phyloP scores from a whole-genome alignment of 2,329 filamentous ascomycete species.

The Ophiostoma tasmaniense region DNA sequence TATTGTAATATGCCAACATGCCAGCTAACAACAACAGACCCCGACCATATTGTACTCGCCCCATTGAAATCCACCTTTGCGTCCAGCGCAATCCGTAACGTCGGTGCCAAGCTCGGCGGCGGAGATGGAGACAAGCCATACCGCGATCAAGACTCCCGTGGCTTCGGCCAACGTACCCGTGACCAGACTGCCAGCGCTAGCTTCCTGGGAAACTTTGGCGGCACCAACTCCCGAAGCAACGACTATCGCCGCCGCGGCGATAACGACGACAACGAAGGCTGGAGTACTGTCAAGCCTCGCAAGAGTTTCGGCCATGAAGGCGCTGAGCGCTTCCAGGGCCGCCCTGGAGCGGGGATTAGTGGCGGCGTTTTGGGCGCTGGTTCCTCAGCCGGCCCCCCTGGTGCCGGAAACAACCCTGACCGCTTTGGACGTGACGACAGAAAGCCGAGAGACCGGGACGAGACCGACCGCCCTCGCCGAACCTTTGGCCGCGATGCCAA shows the following conservation, averaged over 20 bases:
- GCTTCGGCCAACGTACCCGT: conserved; percentile 51
- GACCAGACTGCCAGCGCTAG: conserved; percentile 30
- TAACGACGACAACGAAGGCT: conserved; percentile 59
- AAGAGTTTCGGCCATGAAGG: conserved; percentile 67
- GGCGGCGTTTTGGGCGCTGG: conserved; percentile 35
- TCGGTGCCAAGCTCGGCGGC: conserved; percentile 34
- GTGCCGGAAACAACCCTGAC: conserved; percentile 31
- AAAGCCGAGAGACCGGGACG: conserved; percentile 41
- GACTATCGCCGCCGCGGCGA: conserved; percentile 44
- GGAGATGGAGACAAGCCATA: conserved; percentile 45
- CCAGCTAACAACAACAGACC: conserved; percentile 34
- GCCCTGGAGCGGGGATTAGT: conserved; percentile 24
- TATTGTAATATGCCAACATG: neutral
- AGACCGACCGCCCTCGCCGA: conserved; percentile 27
- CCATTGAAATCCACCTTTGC: conserved; percentile 77
- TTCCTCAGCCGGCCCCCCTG: conserved; percentile 34
- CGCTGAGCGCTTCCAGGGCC: conserved; percentile 52
- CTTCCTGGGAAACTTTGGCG: conserved; percentile 30
- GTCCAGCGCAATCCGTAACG: conserved; percentile 53
- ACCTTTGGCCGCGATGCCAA: conserved; percentile 26
- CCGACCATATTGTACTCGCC: conserved; percentile 77
- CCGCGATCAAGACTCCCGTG: conserved; percentile 44
- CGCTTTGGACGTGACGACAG: conserved; percentile 51
- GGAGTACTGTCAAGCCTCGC: conserved; percentile 65
- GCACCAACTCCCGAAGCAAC: conserved; percentile 36